Percentiles rank a stretch among this genome's conserved stretches.
Evolutionary conservation across 2,329 filamentous ascomycete genomes (phyloP).

Genomic region (Penicillium sp.): DNA sequence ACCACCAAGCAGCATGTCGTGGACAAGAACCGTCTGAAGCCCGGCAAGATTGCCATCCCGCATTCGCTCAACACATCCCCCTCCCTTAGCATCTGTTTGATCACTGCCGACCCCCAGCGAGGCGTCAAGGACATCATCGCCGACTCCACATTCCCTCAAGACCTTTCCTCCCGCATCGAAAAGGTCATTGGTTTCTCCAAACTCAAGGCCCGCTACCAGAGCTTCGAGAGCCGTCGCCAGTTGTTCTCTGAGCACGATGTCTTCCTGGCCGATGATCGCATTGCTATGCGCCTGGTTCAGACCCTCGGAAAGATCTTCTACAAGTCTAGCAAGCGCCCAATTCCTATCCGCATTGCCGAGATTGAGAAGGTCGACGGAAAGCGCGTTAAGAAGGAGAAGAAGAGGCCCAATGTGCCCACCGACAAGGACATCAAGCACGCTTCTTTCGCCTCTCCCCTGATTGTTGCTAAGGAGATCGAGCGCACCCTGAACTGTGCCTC

Average conservation of each 20-base stretch:
- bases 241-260: slow-evolving; percentile 84
- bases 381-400: slow-evolving; percentile 58
- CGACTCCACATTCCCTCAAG: slow-evolving; percentile 68
- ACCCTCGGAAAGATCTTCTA: slow-evolving; percentile 92
- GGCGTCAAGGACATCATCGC: slow-evolving; percentile 87
- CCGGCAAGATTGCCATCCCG: slow-evolving; percentile 76
- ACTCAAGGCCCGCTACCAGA: slow-evolving; percentile 84
- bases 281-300: slow-evolving; percentile 70
- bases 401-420: slow-evolving; percentile 42
- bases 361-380: slow-evolving; percentile 62
- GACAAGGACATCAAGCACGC: slow-evolving; percentile 44
- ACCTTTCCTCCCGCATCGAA: slow-evolving; percentile 67
- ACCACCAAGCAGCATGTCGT: slow-evolving; percentile 67
- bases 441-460: slow-evolving; percentile 58
- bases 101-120: slow-evolving; percentile 79
- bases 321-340: slow-evolving; percentile 81
- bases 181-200: slow-evolving; percentile 81
- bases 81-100: slow-evolving; percentile 75
- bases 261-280: slow-evolving; percentile 89
- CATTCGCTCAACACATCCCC: slow-evolving; percentile 71
- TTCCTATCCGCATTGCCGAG: slow-evolving; percentile 74
- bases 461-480: slow-evolving; percentile 78
- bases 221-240: slow-evolving; percentile 84
- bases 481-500: slow-evolving; percentile 75
- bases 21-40: slow-evolving; percentile 79